Evolutionary conservation across 106 monocot genomes (phyloP), one percentile per base, ranked within the genome.

Genomic region (Dendrobium catenatum): DNA sequence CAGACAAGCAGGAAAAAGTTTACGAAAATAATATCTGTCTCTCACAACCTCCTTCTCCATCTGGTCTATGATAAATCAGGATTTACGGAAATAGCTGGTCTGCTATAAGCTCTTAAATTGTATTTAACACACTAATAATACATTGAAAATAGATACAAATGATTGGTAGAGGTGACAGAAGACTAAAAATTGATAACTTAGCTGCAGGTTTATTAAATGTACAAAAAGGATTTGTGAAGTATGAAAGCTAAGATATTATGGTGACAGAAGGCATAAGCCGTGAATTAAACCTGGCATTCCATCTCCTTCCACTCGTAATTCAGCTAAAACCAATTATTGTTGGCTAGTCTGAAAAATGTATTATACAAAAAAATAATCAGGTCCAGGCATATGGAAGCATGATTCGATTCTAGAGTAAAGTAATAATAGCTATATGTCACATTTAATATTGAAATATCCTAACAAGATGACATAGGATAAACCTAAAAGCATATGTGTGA

Each of bases 91-190:
- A 46, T n/a, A 96, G 86, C 79, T 96, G 96, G 87, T 96, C 96
- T n/a, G 96, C 93, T 73, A 96, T n/a, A 78, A 81, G 96, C 91
- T 86, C 96, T 88, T 88, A 91, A 96, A 96, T 93, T 96, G 87
- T 15, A 72, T 47, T 46, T 41, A 76, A 26, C 42, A 64, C 33
- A n/a, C n/a, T n/a, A 55, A 33, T n/a, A 54, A 58, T 54, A 78
- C 40, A 68, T 78, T 78, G 27, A 26, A 49, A 76, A 51, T 74
- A 74, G 19, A n/a, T 42, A 74, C 2, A 42, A 42, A 74, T n/a
- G n/a, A n/a, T n/a, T n/a, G n/a, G n/a, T n/a, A n/a, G n/a, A n/a
- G n/a, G n/a, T n/a, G n/a, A n/a, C n/a, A n/a, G n/a, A n/a, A n/a
- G n/a, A n/a, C n/a, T n/a, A n/a, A n/a, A n/a, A n/a, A n/a, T 64